phyloP scores from a whole-genome alignment of 768 basidiomycete species.

The Calvatia gigantea region DNA sequence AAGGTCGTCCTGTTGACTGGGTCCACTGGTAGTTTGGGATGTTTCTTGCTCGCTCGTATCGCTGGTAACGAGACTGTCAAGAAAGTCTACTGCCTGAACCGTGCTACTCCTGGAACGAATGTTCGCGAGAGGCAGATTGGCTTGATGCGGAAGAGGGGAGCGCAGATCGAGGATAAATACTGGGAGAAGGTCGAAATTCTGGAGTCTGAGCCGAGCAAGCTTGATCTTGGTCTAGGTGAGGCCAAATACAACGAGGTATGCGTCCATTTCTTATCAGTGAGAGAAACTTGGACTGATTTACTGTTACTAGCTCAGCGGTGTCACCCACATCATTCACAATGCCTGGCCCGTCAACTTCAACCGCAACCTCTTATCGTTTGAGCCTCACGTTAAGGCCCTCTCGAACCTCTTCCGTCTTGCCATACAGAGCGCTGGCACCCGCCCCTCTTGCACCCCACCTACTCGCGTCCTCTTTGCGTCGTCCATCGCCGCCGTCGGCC shows the following conservation, averaged over 20 bases:
- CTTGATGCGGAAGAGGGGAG: constrained; percentile 28
- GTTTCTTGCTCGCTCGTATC: constrained; percentile 29
- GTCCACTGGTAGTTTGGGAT: constrained; percentile 37
- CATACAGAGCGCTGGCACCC: constrained; percentile 29
- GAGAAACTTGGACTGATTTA: background rate
- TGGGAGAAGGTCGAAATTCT: constrained; percentile 29
- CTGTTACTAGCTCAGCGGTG: constrained; percentile 17
- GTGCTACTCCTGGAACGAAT: constrained; percentile 16
- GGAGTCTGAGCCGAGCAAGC: constrained; percentile 24
- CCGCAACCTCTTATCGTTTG: constrained; percentile 37
- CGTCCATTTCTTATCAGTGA: background rate
- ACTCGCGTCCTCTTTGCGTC: constrained; percentile 30
- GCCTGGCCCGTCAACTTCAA: constrained; percentile 48
- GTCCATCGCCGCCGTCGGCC: constrained; percentile 31
- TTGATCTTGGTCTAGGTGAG: constrained; percentile 23
- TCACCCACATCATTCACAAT: constrained; percentile 30
- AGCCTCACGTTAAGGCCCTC: constrained; percentile 31
- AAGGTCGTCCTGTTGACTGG: constrained; percentile 34
- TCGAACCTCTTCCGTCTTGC: constrained; percentile 21
- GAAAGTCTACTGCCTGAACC: constrained; percentile 31
- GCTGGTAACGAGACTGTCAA: constrained; percentile 19
- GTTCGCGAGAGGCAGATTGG: constrained; percentile 24
- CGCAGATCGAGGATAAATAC: constrained; percentile 17
- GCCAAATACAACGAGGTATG: constrained; percentile 24
- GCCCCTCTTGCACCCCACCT: constrained; percentile 28